Base-by-base conservation (phyloP, 2,329 filamentous ascomycete species). In the Beauveria sp. region DNA sequence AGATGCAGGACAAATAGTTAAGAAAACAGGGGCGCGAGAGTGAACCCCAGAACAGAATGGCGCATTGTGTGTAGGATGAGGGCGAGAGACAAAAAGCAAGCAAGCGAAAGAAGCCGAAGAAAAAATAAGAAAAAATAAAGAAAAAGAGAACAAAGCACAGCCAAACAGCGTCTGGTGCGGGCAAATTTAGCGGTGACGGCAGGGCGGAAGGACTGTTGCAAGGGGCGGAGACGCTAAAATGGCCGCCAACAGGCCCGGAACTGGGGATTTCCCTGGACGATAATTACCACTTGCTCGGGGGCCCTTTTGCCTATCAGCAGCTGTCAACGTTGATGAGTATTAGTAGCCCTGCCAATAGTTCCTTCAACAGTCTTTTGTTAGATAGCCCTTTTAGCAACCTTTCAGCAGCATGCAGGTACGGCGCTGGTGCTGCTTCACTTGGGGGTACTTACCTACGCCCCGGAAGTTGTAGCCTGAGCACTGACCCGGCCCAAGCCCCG, bases 41-140 rank as follows among this genome's bases (percentile, higher is more conserved):
- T 53, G 48, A 60, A 53, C 40, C 49, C 49, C 57, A 26, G 57
- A 38, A 45, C 48, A 60, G 28, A 40, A 46, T 60, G 57, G 48
- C n/a, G 38, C 38, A 50, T 51, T 52, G 42, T 43, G 8, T 9
- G 42, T 5, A 31, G 55, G 55, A 58, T 42, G 55, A 42, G 55
- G 46, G 45, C 34, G 12, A 34, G 55, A 49, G 54, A 40, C 45
- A 45, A 34, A 34, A 51, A 51, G 49, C 14, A 52, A 52, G 50
- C 50, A 52, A 38, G 34, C 34, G 34, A 16, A 38, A 28, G 26
- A 38, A 38, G 38, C 38, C 38, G 28, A 8, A 34, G 7, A 20
- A 38, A 54, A 34, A 24, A 57, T 38, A 38, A 4, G 34, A 14
- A 38, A 16, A 38, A 38, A 16, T 6, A 14, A 14, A 6, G 5